Percentiles rank a stretch among this genome's conserved stretches.
Conservation (phyloP, 164 flowering plant genomes). For the Tetrastigma voinierianum region DNA sequence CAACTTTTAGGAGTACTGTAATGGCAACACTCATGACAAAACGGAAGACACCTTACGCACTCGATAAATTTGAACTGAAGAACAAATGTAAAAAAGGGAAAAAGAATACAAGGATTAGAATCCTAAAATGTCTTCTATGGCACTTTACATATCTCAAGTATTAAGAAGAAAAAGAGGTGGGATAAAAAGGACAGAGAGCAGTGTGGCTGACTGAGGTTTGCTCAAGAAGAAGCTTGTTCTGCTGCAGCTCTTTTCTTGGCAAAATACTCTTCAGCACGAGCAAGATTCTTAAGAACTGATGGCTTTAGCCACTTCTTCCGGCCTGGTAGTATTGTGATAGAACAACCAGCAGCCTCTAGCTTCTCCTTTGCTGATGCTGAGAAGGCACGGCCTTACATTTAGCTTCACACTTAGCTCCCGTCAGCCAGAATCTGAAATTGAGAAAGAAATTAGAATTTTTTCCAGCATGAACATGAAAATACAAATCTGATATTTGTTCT, state of each 20-base stretch:
- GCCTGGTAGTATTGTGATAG: constrained; percentile 75
- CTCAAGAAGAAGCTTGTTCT: constrained; percentile 43
- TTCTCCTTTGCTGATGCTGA: constrained; percentile 91
- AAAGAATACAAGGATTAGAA: no score
- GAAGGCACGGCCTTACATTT: constrained; percentile 71
- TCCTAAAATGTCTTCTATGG: neutral
- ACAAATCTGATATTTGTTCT: no score
- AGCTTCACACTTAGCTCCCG: constrained; percentile 73
- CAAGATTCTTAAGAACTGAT: constrained; percentile 79
- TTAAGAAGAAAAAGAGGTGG: no score
- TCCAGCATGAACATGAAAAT: neutral
- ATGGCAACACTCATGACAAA: no score
- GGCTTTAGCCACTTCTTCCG: constrained; percentile 90
- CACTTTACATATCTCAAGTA: constrained; percentile 13
- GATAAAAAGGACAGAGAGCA: neutral
- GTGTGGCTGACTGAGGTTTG: constrained; percentile 1
- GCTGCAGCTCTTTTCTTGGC: constrained; percentile 82
- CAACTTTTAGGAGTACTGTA: no score
- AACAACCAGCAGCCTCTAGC: constrained; percentile 84
- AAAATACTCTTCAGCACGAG: constrained; percentile 91
- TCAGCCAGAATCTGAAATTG: constrained; percentile 68
- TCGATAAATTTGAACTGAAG: no score
- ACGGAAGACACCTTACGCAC: no score
- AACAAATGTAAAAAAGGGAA: no score
- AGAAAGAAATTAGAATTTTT: neutral